phyloP scores from a whole-genome alignment of 345 rosid species.

The Sonneratia caseolaris region DNA sequence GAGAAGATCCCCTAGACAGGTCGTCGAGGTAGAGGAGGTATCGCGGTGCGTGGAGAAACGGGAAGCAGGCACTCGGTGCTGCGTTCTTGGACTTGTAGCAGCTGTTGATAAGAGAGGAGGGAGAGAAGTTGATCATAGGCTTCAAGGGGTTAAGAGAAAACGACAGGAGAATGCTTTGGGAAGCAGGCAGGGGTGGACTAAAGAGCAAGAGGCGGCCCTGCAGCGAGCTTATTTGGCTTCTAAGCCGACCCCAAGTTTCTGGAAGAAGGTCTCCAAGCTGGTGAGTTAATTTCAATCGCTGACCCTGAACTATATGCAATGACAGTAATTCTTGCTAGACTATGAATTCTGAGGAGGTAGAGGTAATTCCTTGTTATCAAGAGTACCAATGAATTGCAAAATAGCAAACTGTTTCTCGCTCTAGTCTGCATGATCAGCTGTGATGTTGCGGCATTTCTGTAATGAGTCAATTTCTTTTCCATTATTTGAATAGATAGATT shows the following conservation, averaged over 20 bases:
- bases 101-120: neutral
- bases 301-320: neutral
- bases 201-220: slow-evolving; percentile 59
- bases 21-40: neutral
- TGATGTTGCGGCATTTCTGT: neutral
- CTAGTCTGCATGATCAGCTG: neutral
- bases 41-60: neutral
- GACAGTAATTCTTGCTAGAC: neutral
- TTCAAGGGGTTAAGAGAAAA: neutral
- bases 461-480: too few species aligned
- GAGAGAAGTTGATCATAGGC: neutral
- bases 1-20: neutral
- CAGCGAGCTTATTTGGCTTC: slow-evolving; percentile 60
- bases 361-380: too few species aligned
- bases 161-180: neutral
- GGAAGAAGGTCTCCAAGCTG: slow-evolving; percentile 23
- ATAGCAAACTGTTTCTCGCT: neutral
- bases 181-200: slow-evolving; percentile 45
- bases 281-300: slow-evolving; percentile 7
- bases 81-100: slow-evolving; percentile 5
- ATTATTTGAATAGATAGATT: neutral
- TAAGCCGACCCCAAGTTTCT: slow-evolving; percentile 29
- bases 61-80: neutral
- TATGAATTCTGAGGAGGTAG: neutral
- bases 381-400: neutral